Conservation (phyloP, 2,329 filamentous ascomycete genomes). For the Tolypocladium sp. region DNA sequence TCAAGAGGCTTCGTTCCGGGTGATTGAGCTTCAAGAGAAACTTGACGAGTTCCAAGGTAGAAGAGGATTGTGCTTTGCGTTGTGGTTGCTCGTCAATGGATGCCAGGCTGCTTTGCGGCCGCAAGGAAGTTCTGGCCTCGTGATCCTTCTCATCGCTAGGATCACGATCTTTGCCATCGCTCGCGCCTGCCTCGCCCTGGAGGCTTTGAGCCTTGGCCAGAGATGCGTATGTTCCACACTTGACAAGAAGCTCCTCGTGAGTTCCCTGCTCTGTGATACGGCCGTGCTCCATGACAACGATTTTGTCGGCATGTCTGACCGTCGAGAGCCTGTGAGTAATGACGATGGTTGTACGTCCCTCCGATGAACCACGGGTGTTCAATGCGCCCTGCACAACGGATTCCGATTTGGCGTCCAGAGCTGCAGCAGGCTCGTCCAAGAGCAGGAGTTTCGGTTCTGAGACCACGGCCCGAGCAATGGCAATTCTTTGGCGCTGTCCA, state of each 20-base stretch:
- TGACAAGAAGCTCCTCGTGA: conserved; percentile 2
- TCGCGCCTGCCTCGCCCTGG: not conserved
- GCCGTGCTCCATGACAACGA: conserved; percentile 17
- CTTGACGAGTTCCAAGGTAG: not conserved
- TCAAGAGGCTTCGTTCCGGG: not conserved
- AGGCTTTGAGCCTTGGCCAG: not conserved
- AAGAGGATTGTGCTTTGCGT: not conserved
- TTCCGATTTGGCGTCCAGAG: conserved; percentile 32
- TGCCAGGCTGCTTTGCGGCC: too few species aligned
- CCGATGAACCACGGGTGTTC: conserved; percentile 34
- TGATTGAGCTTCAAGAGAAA: not conserved
- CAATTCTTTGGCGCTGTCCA: conserved; percentile 55
- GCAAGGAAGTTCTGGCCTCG: not conserved
- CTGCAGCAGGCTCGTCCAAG: conserved; percentile 58
- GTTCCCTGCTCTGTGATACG: conserved; percentile 17
- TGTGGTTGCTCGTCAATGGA: too few species aligned
- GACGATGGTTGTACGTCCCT: conserved; percentile 49
- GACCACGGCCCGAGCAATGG: conserved; percentile 56
- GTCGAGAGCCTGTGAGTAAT: conserved; percentile 50
- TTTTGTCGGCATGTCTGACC: conserved; percentile 20
- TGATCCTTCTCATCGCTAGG: not conserved
- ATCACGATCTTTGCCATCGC: not conserved
- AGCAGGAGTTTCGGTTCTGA: conserved; percentile 52
- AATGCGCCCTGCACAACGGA: conserved; percentile 44
- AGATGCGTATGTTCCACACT: not conserved